These are phyloP conservation scores for Daldinia caldariorum DNA, from an alignment of 495 filamentous ascomycete species.

Conservation along the genomic window DNA sequence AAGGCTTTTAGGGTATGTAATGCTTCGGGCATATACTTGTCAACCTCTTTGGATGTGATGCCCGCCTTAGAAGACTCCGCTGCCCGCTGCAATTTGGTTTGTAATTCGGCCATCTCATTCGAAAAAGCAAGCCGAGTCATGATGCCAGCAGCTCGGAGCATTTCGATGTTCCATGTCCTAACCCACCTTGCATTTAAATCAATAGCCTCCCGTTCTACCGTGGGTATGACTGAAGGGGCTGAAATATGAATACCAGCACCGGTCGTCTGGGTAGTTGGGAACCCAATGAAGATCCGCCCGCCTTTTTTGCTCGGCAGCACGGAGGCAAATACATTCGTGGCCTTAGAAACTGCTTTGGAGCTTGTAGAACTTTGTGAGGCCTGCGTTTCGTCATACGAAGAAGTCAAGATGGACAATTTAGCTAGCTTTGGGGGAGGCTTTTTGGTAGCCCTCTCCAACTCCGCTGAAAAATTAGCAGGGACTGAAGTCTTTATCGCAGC, in stretches of 20 bases:
- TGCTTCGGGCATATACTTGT: constrained; percentile 76
- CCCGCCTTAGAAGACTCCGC: constrained; percentile 55
- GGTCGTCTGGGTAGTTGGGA: constrained; percentile 96
- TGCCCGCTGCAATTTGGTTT: constrained; percentile 61
- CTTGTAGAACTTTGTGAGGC: constrained; percentile 63
- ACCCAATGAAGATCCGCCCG: constrained; percentile 95
- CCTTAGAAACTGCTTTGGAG: constrained; percentile 60
- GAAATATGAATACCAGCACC: constrained; percentile 95
- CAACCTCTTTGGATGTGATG: constrained; percentile 62
- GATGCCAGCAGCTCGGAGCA: constrained; percentile 90
- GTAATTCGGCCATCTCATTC: constrained; percentile 83
- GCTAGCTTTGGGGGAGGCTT: constrained; percentile 92
- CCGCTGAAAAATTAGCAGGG: constrained; percentile 71
- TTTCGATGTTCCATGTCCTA: constrained; percentile 94
- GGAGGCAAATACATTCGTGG: constrained; percentile 82
- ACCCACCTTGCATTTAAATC: constrained; percentile 96
- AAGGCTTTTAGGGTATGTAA: constrained; percentile 83
- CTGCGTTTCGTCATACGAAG: constrained; percentile 84
- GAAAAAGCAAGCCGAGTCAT: constrained; percentile 87
- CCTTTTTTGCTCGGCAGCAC: constrained; percentile 87
- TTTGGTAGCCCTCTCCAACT: constrained; percentile 96
- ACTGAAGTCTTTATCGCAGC: constrained; percentile 81
- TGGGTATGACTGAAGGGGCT: constrained; percentile 97
- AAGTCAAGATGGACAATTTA: constrained; percentile 84
- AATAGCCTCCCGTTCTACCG: constrained; percentile 96